Evolutionary conservation across 2,329 filamentous ascomycete genomes (phyloP).

Genomic region (Herpotrichia juniperi): DNA sequence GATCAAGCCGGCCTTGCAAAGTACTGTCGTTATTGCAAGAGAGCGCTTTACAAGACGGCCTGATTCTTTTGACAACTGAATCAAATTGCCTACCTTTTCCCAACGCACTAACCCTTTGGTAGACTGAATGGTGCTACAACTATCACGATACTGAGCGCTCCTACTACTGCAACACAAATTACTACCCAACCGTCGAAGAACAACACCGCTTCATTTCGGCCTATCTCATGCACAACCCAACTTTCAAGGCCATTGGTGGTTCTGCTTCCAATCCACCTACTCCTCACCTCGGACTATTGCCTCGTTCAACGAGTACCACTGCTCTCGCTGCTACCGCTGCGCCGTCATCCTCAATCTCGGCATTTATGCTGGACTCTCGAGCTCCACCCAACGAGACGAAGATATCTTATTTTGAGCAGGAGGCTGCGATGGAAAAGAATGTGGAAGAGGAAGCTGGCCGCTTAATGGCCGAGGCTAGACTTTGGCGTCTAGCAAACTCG

Average conservation of each 20-base stretch:
- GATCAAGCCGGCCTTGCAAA: no score
- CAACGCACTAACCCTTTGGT: conserved; percentile 7
- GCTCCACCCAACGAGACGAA: conserved; percentile 39
- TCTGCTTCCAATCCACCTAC: conserved; percentile 54
- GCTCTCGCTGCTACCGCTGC: conserved; percentile 39
- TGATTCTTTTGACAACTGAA: no score
- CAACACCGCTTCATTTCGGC: conserved; percentile 84
- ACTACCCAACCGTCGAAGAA: conserved; percentile 80
- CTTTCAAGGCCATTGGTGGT: conserved; percentile 64
- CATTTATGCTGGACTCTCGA: conserved; percentile 77
- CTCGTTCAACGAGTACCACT: conserved; percentile 39
- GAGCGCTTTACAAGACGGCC: no score
- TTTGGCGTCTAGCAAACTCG: conserved; percentile 89
- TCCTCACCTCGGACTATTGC: conserved; percentile 33
- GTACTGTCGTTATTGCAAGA: no score
- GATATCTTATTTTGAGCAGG: conserved; percentile 37
- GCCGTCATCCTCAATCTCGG: conserved; percentile 51
- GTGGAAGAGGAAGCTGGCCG: conserved; percentile 71
- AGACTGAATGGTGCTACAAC: conserved; percentile 96
- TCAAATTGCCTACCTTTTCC: background rate
- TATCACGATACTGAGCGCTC: conserved; percentile 77
- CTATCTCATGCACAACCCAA: conserved; percentile 82
- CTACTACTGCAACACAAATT: conserved; percentile 69
- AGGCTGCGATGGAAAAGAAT: conserved; percentile 62
- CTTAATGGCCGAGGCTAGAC: conserved; percentile 76